Conservation (phyloP, 495 filamentous ascomycete species). For the Neurospora sp. region DNA sequence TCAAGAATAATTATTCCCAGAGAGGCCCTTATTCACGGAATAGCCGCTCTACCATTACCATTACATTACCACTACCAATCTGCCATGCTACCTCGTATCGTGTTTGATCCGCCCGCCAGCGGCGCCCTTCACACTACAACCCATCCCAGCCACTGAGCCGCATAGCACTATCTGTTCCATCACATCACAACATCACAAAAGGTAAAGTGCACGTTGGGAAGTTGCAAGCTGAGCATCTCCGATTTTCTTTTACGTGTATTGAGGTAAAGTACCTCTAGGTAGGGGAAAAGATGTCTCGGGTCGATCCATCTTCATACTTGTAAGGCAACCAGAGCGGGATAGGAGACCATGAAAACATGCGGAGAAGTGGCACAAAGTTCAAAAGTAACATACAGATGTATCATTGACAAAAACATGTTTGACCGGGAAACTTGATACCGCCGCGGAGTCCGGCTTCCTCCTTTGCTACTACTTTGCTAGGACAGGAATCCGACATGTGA, state of each 20-base stretch:
- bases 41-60: neutral
- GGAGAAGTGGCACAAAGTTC: neutral
- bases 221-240: neutral
- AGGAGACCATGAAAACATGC: neutral
- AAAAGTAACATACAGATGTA: neutral
- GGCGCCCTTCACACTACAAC: neutral
- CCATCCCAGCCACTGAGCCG: neutral
- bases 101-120: neutral
- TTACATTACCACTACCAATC: neutral
- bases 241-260: neutral
- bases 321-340: neutral
- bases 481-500: neutral
- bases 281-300: neutral
- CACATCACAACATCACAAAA: neutral
- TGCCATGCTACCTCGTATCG: neutral
- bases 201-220: neutral
- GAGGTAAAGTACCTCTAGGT: neutral
- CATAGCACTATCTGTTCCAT: neutral
- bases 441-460: neutral
- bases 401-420: no score
- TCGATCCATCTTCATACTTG: neutral
- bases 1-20: neutral
- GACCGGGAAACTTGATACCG: neutral
- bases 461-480: neutral
- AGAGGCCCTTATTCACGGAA: neutral